Evolutionary conservation across 768 basidiomycete species (phyloP).

Genomic region (Phlegmacium glaucopus): DNA sequence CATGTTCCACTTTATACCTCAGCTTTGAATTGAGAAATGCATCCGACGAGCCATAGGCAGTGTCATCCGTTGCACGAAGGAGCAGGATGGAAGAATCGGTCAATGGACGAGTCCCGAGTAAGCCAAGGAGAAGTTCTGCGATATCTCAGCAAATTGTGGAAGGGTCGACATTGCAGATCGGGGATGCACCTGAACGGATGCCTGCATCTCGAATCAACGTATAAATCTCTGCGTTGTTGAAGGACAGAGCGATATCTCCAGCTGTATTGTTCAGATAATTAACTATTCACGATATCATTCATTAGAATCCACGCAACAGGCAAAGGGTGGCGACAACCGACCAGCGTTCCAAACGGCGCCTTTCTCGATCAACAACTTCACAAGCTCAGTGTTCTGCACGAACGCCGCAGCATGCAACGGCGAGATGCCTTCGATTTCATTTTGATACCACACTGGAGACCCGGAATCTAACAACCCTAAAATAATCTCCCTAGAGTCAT

Average conservation of each 20-base stretch:
- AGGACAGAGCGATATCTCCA: slow-evolving; percentile 85
- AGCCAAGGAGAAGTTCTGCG: slow-evolving; percentile 67
- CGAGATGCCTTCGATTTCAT: slow-evolving; percentile 73
- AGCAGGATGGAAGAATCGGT: slow-evolving; percentile 30
- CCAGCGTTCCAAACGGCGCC: slow-evolving; percentile 94
- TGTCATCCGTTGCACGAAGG: slow-evolving; percentile 48
- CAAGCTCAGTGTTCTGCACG: slow-evolving; percentile 58
- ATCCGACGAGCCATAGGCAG: slow-evolving; percentile 59
- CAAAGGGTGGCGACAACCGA: slow-evolving; percentile 21
- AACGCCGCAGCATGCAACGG: slow-evolving; percentile 86
- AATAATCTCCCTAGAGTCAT: slow-evolving; percentile 42
- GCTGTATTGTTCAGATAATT: slow-evolving; percentile 81
- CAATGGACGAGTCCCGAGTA: slow-evolving; percentile 50
- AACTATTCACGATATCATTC: slow-evolving; percentile 36
- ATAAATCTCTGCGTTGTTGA: slow-evolving; percentile 77
- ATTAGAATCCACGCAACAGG: too few relatives aligned
- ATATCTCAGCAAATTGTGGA: slow-evolving; percentile 13
- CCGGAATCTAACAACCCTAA: slow-evolving; percentile 54
- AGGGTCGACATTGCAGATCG: slow-evolving; percentile 8
- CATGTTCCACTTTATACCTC: slow-evolving; percentile 60
- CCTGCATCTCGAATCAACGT: slow-evolving; percentile 86
- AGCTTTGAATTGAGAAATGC: slow-evolving; percentile 72
- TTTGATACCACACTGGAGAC: slow-evolving; percentile 90
- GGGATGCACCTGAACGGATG: slow-evolving; percentile 73
- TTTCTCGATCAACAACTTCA: slow-evolving; percentile 64